Percentiles rank a stretch among this genome's conserved stretches.
Conservation (phyloP, 805 yeast species). For the Jamesozyma rosinii region DNA sequence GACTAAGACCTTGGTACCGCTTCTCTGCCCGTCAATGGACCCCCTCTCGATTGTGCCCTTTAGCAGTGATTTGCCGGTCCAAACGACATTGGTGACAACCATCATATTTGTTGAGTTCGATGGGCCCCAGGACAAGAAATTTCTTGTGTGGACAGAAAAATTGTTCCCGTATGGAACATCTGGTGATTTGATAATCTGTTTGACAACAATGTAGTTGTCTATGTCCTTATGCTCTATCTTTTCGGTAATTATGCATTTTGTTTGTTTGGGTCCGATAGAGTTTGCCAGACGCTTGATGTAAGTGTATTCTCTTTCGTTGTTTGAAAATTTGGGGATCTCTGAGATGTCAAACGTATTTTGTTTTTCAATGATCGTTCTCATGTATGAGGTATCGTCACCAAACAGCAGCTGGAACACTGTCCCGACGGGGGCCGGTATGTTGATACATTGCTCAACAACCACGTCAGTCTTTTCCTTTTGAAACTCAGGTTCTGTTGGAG, state of each 20-base stretch:
- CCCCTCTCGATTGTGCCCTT: conserved; percentile 71
- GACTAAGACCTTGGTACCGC: conserved; percentile 39
- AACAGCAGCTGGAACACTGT: conserved; percentile 51
- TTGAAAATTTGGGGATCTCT: conserved; percentile 37
- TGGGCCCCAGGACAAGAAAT: conserved; percentile 58
- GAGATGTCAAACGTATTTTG: conserved; percentile 57
- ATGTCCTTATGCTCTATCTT: conserved; percentile 42
- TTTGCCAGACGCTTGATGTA: conserved; percentile 53
- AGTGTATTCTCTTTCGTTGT: conserved; percentile 40
- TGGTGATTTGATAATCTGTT: conserved; percentile 52
- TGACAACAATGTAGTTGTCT: conserved; percentile 35
- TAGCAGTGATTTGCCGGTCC: conserved; percentile 72
- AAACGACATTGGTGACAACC: conserved; percentile 51
- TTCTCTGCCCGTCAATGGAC: conserved; percentile 65
- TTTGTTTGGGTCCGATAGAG: conserved; percentile 66
- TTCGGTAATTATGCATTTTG: conserved; percentile 53
- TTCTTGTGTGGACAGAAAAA: conserved; percentile 52
- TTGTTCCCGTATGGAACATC: conserved; percentile 71
- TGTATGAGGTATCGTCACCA: conserved; percentile 49
- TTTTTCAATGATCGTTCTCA: conserved; percentile 39
- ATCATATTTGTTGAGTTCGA: conserved; percentile 46
- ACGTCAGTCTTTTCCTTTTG: conserved; percentile 42
- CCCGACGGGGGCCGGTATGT: conserved; percentile 57
- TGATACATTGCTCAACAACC: conserved; percentile 41
- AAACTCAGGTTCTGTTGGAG: conserved; percentile 39